These are phyloP conservation scores for Syzygium malaccense DNA, from an alignment of 441 rosid species.

Conservation along the genomic window DNA sequence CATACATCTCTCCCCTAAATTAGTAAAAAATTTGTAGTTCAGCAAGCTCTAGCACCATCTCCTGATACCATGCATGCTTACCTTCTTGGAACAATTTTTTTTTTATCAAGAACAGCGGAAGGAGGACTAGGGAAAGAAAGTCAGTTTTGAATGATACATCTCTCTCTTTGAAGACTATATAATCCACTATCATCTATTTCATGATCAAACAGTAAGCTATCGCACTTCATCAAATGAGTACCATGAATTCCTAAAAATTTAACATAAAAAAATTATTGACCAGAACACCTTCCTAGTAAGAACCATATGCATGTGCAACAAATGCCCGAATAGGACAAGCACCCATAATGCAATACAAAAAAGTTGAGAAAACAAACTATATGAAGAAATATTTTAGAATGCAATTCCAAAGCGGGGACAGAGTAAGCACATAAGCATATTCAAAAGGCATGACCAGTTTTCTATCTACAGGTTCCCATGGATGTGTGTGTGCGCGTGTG, in stretches of 20 bases:
- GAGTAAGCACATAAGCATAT: neutral
- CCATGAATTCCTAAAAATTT: neutral
- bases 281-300: neutral
- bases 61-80: neutral
- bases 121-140: neutral
- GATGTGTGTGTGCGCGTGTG: neutral
- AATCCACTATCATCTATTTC: neutral
- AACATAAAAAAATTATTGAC: neutral
- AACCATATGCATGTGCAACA: neutral
- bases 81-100: neutral
- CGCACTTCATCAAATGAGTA: neutral
- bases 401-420: neutral
- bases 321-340: neutral
- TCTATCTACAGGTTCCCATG: neutral
- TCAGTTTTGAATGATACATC: neutral
- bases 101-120: neutral
- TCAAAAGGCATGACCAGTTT: neutral
- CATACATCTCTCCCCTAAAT: neutral
- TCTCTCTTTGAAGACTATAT: neutral
- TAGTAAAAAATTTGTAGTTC: neutral
- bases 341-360: neutral
- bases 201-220: neutral
- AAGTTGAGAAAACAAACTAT: neutral
- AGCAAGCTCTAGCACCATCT: neutral
- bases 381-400: neutral